Evolutionary conservation across 208 protist genomes (phyloP), one percentile per base, ranked within the genome.

Genomic region (Trypanosoma brucei): DNA sequence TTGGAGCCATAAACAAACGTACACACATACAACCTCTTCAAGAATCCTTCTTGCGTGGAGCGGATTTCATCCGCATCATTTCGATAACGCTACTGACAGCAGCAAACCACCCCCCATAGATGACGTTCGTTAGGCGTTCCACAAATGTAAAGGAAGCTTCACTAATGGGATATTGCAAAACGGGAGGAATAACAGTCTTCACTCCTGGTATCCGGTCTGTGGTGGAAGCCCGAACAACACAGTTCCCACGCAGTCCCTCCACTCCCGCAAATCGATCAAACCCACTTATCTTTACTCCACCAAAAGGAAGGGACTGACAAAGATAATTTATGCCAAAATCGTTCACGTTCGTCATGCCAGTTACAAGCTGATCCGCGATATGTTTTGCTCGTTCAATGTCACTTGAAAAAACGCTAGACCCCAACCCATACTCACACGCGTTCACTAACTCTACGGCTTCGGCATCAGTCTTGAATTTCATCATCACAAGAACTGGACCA

Each of bases 281-380:
- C 37, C 96, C 96, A 72, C 94, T 98, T 58, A 96, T 85, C 72
- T 97, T 97, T 13, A 95, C 85, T 34, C 96, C 96, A 72, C 96
- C 96, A 75, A 98, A 98, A 33, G 96, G 96, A 36, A 98, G 72
- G n/a, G 91, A 93, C 73, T 98, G 94, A 67, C 92, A 96, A 35
- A 98, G 79, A 72, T 98, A 98, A 57, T 93, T 97, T 62, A 97
- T 88, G 70, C 92, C 94, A 83, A 96, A 98, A 69, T 98, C 95
- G 74, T 97, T 97, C 65, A 96, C 81, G 69, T 95, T 95, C 55
- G 83, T 72, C 93, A 97, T 97, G 22, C 93, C 93, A 42, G 86
- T 88, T 53, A 75, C 76, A 42, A 97, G 70, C 54, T 85, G 77
- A 55, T 82, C 67, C 9, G 84, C 91, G 59, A 98, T 93, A 55